Evolutionary conservation across 306 rosid genomes (phyloP).

Genomic region (Ormosia semicastrata): DNA sequence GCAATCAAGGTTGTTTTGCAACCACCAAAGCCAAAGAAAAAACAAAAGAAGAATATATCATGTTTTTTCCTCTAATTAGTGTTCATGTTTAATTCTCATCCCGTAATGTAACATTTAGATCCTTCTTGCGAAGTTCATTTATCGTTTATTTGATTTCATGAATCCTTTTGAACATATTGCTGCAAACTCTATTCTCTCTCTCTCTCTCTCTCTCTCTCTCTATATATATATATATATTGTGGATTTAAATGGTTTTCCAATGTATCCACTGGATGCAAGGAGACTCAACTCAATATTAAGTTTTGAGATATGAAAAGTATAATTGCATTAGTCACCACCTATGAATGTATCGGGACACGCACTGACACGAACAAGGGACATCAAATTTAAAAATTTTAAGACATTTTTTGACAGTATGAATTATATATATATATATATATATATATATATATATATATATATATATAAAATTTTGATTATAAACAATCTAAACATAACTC

Average conservation of each 20-base stretch:
- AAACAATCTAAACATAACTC: too few relatives aligned
- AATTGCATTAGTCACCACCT: constrained; percentile 1
- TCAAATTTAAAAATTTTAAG: too few relatives aligned
- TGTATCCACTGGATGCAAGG: constrained; percentile 1
- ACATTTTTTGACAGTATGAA: too few relatives aligned
- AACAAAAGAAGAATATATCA: constrained; percentile 45
- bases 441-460: too few relatives aligned
- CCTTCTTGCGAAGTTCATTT: constrained; percentile 8
- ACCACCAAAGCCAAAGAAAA: constrained; percentile 54
- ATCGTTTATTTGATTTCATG: constrained; percentile 11
- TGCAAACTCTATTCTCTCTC: background rate
- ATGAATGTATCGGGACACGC: too few relatives aligned
- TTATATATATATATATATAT: too few relatives aligned
- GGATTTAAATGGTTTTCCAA: constrained; percentile 16
- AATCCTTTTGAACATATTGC: constrained; percentile 31
- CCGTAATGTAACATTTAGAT: constrained; percentile 18
- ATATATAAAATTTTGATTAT: too few relatives aligned
- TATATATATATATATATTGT: background rate
- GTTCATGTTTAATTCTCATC: constrained; percentile 21
- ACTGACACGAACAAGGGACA: too few relatives aligned
- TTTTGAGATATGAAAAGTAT: constrained; percentile 16
- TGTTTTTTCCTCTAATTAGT: constrained; percentile 40
- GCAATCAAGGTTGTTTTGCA: constrained; percentile 54
- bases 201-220: too few relatives aligned
- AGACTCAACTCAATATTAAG: constrained; percentile 2